phyloP scores from a whole-genome alignment of 2,329 filamentous ascomycete genomes.

The Juglanconis oblonga region DNA sequence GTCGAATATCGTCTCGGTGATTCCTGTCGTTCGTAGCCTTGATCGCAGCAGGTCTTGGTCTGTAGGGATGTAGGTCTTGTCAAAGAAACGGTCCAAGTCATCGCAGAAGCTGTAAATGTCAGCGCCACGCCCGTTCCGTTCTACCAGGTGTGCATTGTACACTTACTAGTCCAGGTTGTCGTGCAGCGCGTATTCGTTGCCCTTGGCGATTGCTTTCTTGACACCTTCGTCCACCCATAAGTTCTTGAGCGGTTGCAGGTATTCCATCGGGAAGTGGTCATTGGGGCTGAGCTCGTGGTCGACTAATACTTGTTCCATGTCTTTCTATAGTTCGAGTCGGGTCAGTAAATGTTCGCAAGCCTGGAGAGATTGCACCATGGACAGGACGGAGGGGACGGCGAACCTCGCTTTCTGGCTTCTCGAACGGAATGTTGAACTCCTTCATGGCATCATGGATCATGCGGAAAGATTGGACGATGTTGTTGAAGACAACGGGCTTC shows the following conservation, averaged over 20 bases:
- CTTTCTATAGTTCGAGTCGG: slow-evolving; percentile 51
- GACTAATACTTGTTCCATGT: slow-evolving; percentile 72
- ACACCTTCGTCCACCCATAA: slow-evolving; percentile 85
- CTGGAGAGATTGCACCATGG: not conserved
- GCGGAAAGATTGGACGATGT: slow-evolving; percentile 88
- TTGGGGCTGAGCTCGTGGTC: slow-evolving; percentile 81
- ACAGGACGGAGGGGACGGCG: slow-evolving; percentile 27
- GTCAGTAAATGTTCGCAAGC: not conserved
- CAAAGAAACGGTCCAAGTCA: slow-evolving; percentile 73
- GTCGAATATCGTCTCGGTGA: slow-evolving; percentile 93
- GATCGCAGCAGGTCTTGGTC: slow-evolving; percentile 94
- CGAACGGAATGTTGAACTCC: slow-evolving; percentile 76
- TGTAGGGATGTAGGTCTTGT: slow-evolving; percentile 76
- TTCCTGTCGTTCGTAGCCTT: slow-evolving; percentile 86
- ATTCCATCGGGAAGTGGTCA: slow-evolving; percentile 75
- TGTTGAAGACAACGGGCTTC: slow-evolving; percentile 93
- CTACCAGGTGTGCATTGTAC: not conserved
- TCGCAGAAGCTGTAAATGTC: slow-evolving; percentile 68
- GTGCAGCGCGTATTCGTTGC: slow-evolving; percentile 94
- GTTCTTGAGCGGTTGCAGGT: slow-evolving; percentile 75
- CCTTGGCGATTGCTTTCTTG: slow-evolving; percentile 82
- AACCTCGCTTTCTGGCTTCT: slow-evolving; percentile 76
- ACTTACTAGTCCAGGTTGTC: slow-evolving; percentile 92
- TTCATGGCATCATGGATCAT: slow-evolving; percentile 89
- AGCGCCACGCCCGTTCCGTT: not conserved